Base-by-base conservation (phyloP, 1,284 basidiomycete genomes). In the Mycena sp. region DNA sequence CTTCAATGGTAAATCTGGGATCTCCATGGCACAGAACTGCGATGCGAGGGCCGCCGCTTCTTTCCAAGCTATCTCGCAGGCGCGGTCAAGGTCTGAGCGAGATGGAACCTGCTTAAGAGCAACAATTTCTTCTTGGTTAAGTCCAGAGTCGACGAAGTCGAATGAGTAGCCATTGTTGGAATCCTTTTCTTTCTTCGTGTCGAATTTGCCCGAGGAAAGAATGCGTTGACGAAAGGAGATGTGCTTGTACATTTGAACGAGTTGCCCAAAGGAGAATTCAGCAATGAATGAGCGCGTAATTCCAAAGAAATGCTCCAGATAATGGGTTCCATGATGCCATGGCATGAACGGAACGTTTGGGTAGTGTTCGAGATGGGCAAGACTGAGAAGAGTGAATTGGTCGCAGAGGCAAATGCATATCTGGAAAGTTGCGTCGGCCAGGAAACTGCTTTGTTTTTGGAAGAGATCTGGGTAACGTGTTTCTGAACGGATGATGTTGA, bases 221-320 rank as follows among this genome's bases (percentile, higher is more conserved):
- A 58, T 58, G n/a, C 23, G 57, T 25, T 49, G 48, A 6, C 57
- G 57, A 19, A 11, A 35, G 6, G 19, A 6, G 14, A 60, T 52
- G 30, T 53, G 51, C 43, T 46, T 44, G 58, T 45, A 35, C 58
- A 60, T 60, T n/a, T 53, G 28, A 29, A 60, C 37, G 32, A 60
- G 38, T n/a, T 60, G 49, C 5, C 49, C 58, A 32, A 44, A 54
- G 1, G 58, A 35, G 21, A 60, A 60, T 14, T 60, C 41, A 2
- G 32, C 0, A 17, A 61, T 28, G 21, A 55, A 56, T 2, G 14
- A 25, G 17, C 60, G 53, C 1, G 52, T n/a, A 14, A 61, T 41
- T 16, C 53, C 60, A 28, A 41, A 56, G 52, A 61, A 61, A n/a
- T 61, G 59, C 26, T 56, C 60, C 19, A 56, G 1, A 28, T 41